Conservation (phyloP, 371 early-diverging fungal species). For the Mortierella sp. region DNA sequence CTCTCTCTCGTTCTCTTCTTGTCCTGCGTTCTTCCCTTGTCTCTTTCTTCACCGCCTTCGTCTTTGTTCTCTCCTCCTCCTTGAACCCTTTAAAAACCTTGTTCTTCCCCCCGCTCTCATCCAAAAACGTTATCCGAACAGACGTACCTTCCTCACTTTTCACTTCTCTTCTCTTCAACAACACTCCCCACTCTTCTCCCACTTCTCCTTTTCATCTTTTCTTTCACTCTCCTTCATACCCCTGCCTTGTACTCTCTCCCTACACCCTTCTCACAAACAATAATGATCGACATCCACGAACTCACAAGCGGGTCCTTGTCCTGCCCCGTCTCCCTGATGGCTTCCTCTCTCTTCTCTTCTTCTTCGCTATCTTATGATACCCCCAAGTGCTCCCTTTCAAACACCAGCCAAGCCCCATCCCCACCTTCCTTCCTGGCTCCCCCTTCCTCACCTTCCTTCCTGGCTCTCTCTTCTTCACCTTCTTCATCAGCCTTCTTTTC, state of each 20-base stretch:
- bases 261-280: not conserved
- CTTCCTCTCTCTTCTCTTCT: not conserved
- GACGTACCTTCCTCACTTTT: not conserved
- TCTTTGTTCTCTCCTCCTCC: conserved; percentile 11
- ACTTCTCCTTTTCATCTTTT: not conserved
- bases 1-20: not conserved
- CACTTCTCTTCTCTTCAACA: not conserved
- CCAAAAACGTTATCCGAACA: not conserved
- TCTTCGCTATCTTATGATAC: not conserved
- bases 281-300: conserved; percentile 26
- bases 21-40: not conserved
- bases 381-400: not conserved
- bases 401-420: not conserved
- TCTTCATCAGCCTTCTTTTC: conserved; percentile 5
- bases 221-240: not conserved
- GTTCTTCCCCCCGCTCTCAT: not conserved
- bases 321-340: conserved; percentile 18
- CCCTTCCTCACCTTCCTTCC: not conserved
- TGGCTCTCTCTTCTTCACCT: not conserved
- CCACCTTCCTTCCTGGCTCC: not conserved
- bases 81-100: not conserved
- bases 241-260: not conserved
- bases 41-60: too few relatives aligned
- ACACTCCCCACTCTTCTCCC: not conserved
- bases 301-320: conserved; percentile 7